Evolutionary conservation across 129 eudicot species (phyloP).

Genomic region (Arctium lappa): DNA sequence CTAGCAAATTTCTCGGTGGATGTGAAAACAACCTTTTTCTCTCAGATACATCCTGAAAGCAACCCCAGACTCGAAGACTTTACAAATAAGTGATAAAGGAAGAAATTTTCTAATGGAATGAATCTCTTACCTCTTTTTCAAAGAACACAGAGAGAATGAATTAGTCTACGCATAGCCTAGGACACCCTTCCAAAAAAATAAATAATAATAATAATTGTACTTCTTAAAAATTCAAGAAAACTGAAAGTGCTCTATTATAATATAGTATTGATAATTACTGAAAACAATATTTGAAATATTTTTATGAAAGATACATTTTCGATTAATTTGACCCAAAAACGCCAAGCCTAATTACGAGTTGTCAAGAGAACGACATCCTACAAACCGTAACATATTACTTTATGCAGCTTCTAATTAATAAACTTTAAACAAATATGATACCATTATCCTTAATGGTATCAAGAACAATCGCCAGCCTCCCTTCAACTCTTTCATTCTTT

Average conservation of each 20-base stretch:
- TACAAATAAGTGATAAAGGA: neutral
- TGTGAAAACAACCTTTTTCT: slow-evolving; percentile 81
- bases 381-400: neutral
- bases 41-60: slow-evolving; percentile 78
- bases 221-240: too few species aligned
- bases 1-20: slow-evolving; percentile 72
- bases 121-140: slow-evolving; percentile 70
- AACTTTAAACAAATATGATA: slow-evolving; percentile 57
- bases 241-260: too few species aligned
- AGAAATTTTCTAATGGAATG: neutral
- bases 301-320: neutral
- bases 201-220: too few species aligned
- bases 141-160: slow-evolving; percentile 71
- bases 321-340: neutral
- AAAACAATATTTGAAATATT: neutral
- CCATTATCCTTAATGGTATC: slow-evolving; percentile 89
- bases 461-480: slow-evolving; percentile 72
- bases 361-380: neutral
- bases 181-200: too few species aligned
- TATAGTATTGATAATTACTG: neutral
- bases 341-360: too few species aligned
- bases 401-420: slow-evolving; percentile 5
- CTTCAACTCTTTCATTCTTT: slow-evolving; percentile 78
- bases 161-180: too few species aligned
- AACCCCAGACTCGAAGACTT: neutral